Percentiles rank a stretch among this genome's conserved stretches.
Evolutionary conservation across 2,329 filamentous ascomycete genomes (phyloP).

Genomic region (Exophiala mesophila): DNA sequence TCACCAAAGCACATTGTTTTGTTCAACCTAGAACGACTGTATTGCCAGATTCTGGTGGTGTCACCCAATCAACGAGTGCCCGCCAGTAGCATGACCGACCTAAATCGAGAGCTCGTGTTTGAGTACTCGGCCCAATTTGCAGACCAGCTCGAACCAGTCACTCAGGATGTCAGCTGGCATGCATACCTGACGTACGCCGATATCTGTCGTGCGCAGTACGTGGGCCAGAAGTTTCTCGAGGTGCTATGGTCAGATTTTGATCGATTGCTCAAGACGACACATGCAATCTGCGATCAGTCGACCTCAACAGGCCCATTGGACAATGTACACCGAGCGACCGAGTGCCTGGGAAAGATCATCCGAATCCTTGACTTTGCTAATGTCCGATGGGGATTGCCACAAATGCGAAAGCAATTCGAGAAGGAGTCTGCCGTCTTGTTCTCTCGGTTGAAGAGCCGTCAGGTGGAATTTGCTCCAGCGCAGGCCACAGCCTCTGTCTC

Average conservation of each 20-base stretch:
- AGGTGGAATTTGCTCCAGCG: slow-evolving; percentile 9
- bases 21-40: slow-evolving; percentile 83
- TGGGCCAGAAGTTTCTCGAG: slow-evolving; percentile 54
- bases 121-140: slow-evolving; percentile 82
- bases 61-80: slow-evolving; percentile 73
- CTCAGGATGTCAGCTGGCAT: slow-evolving; percentile 54
- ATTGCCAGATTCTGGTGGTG: slow-evolving; percentile 85
- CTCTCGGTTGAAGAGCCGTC: slow-evolving; percentile 20
- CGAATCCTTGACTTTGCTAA: slow-evolving; percentile 25
- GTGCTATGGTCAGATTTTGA: slow-evolving; percentile 53
- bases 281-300: slow-evolving; percentile 11
- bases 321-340: slow-evolving; percentile 22
- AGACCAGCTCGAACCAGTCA: slow-evolving; percentile 64
- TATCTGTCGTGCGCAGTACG: slow-evolving; percentile 74
- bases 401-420: slow-evolving; percentile 23
- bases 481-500: slow-evolving; percentile 7
- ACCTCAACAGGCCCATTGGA: slow-evolving; percentile 15
- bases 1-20: slow-evolving; percentile 64
- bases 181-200: slow-evolving; percentile 83
- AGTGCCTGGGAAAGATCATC: slow-evolving; percentile 22
- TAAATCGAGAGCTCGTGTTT: slow-evolving; percentile 76
- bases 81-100: slow-evolving; percentile 57
- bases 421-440: slow-evolving; percentile 26
- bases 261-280: slow-evolving; percentile 31
- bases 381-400: slow-evolving; percentile 22